A percentile compares a stretch with the other conserved stretches of the same genome.
Conservation (phyloP, 768 basidiomycete genomes). For the Podaxis sp. region DNA sequence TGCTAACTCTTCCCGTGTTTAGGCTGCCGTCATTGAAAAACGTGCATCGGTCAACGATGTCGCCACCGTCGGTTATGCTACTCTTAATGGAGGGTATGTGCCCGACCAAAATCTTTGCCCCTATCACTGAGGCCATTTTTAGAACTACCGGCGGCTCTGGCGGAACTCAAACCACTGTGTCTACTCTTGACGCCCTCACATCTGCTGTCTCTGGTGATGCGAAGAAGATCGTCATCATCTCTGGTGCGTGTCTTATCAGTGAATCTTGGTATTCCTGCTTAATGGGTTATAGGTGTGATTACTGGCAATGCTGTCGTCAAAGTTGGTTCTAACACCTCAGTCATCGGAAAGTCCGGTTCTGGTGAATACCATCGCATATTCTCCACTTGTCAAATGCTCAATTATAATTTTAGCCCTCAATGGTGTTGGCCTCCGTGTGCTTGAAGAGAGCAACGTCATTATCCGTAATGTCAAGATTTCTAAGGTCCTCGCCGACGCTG, state of each 20-base stretch:
- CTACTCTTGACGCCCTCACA: slow-evolving; percentile 40
- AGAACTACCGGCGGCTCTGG: slow-evolving; percentile 47
- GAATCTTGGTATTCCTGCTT: background rate
- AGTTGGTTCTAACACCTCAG: slow-evolving; percentile 44
- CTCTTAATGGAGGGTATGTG: slow-evolving; percentile 36
- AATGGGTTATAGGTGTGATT: slow-evolving; percentile 33
- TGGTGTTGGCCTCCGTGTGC: slow-evolving; percentile 46
- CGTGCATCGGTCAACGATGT: slow-evolving; percentile 37
- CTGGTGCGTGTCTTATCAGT: slow-evolving; percentile 24
- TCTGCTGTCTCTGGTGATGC: slow-evolving; percentile 39
- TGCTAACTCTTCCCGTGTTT: background rate
- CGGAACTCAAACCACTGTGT: slow-evolving; percentile 42
- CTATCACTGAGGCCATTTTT: background rate
- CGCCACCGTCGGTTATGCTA: slow-evolving; percentile 40
- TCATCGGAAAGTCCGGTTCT: slow-evolving; percentile 40
- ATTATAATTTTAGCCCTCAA: slow-evolving; percentile 32
- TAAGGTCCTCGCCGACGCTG: slow-evolving; percentile 44
- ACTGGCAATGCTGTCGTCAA: slow-evolving; percentile 43
- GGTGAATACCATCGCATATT: slow-evolving; percentile 21
- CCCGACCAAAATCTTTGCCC: background rate
- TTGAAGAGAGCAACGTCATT: slow-evolving; percentile 44
- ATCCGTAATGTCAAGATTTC: slow-evolving; percentile 50
- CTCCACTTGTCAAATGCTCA: background rate
- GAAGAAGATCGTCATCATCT: slow-evolving; percentile 45
- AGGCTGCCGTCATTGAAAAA: slow-evolving; percentile 21